Evolutionary conservation across 1,284 basidiomycete genomes (phyloP).

Genomic region (Ustilago vetiveriae): DNA sequence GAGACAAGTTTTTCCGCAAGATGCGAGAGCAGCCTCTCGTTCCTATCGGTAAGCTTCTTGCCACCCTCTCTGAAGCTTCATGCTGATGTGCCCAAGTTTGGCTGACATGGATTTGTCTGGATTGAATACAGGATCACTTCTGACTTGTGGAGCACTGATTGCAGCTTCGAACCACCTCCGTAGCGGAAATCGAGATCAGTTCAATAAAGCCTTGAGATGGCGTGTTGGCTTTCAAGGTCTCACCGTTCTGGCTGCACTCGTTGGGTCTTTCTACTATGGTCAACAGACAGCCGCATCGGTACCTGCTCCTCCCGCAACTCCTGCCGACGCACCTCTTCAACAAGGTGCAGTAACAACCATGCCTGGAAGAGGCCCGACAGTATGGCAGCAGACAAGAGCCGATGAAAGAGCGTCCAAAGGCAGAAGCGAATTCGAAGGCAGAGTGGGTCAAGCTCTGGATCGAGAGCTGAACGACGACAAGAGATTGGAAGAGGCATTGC

Average conservation of each 20-base stretch:
- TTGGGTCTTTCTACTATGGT: slow-evolving; percentile 58
- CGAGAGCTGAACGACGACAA: slow-evolving; percentile 39
- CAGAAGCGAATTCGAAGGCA: slow-evolving; percentile 16
- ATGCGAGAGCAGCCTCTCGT: slow-evolving; percentile 64
- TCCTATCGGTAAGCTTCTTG: slow-evolving; percentile 58
- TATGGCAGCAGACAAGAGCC: slow-evolving; percentile 40
- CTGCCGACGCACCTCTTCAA: slow-evolving; percentile 21
- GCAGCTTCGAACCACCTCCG: slow-evolving; percentile 61
- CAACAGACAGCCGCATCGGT: slow-evolving; percentile 28
- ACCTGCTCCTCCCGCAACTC: slow-evolving; percentile 22
- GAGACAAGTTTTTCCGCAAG: slow-evolving; percentile 61
- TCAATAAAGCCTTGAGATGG: slow-evolving; percentile 64
- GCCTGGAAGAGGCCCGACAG: slow-evolving; percentile 34
- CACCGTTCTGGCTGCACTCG: slow-evolving; percentile 61
- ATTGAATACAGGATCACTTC: slow-evolving; percentile 59
- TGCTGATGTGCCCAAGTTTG: no score
- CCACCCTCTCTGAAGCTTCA: background rate
- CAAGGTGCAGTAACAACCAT: slow-evolving; percentile 27
- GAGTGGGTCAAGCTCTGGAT: slow-evolving; percentile 29
- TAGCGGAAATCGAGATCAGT: slow-evolving; percentile 59
- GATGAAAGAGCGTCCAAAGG: slow-evolving; percentile 40
- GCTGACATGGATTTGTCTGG: no score
- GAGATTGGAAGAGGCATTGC: slow-evolving; percentile 39
- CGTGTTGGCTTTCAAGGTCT: slow-evolving; percentile 64
- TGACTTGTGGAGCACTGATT: slow-evolving; percentile 61